A percentile compares a stretch with the other conserved stretches of the same genome.
phyloP scores from a whole-genome alignment of 768 basidiomycete genomes.

The Tylopilus plumbeoviolaceoides region DNA sequence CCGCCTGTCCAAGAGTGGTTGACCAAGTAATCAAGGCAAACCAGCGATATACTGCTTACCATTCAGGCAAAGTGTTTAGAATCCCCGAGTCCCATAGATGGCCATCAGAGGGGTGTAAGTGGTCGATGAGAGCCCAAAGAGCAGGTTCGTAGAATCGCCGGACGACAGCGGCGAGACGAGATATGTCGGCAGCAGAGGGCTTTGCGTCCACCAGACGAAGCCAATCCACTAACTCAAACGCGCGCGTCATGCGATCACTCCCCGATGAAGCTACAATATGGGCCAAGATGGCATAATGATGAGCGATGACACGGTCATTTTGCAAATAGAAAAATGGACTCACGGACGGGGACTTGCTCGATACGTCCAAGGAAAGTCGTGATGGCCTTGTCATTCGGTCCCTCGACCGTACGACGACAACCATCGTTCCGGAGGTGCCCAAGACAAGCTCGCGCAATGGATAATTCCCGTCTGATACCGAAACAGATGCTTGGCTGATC shows the following conservation, averaged over 20 bases:
- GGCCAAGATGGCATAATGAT: not conserved
- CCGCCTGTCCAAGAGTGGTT: slow-evolving; percentile 7
- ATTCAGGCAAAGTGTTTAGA: slow-evolving; percentile 7
- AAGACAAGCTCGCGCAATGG: slow-evolving; percentile 38
- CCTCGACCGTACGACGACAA: not conserved
- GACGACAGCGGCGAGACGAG: slow-evolving; percentile 38
- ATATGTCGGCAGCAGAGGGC: slow-evolving; percentile 36
- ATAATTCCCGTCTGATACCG: slow-evolving; percentile 45
- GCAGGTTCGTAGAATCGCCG: slow-evolving; percentile 39
- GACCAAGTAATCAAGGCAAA: not conserved
- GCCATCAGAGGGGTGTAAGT: slow-evolving; percentile 39
- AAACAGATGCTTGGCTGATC: slow-evolving; percentile 32
- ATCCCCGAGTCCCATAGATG: slow-evolving; percentile 39
- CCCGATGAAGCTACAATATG: slow-evolving; percentile 36
- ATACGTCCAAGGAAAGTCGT: slow-evolving; percentile 43
- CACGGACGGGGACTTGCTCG: slow-evolving; percentile 45
- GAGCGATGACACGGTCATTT: not conserved
- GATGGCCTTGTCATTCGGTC: slow-evolving; percentile 18
- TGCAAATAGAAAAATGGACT: slow-evolving; percentile 22
- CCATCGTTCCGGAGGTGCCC: slow-evolving; percentile 22
- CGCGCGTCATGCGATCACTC: slow-evolving; percentile 33
- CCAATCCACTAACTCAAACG: slow-evolving; percentile 63
- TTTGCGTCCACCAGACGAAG: slow-evolving; percentile 44
- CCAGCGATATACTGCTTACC: slow-evolving; percentile 23
- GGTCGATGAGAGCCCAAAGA: slow-evolving; percentile 40